Base-by-base conservation (phyloP, 805 yeast species). In the Pichia scutulata region DNA sequence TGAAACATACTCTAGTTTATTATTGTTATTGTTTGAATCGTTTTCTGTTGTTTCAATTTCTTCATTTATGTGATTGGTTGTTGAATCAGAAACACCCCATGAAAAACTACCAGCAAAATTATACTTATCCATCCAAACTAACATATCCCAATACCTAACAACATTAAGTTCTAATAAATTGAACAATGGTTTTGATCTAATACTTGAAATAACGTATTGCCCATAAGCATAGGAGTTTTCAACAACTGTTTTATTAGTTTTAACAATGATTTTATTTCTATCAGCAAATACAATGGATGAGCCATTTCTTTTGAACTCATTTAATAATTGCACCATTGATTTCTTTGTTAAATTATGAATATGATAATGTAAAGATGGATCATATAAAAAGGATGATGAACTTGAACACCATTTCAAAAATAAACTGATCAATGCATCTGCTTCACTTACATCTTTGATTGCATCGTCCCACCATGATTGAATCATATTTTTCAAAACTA, bases 381-480 rank as follows among this genome's bases (percentile, higher is more conserved):
- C 95, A 65, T 85, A 90, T 23, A 93, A 68, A 57, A 63, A 75
- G 0, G 97, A 86, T 10, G 78, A 77, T 10, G 86, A 78, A 46
- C 82, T 78, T 56, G 87, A 88, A 23, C 89, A 86, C 99, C 99
- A 92, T 4, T 82, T 73, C 2, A 87, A 85, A 63, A 92, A 81
- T 25, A 81, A 76, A 58, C 87, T 87, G 54, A 89, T 84, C 77
- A 90, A 77, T 1, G 86, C 72, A 64, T 90, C 97, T 0, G 97
- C 96, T 52, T 83, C 81, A 9, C 71, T 57, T 12, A 51, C 52
- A 57, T 84, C 78, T 21, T 72, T 70, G 49, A 86, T 68, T 0
- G 97, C 97, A 60, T 82, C 85, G 60, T 89, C 95, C 96, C 97
- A 92, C 97, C 97, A 89, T 30, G 75, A 81, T 59, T 85, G 88